Percentiles rank a stretch among this genome's conserved stretches.
phyloP scores from a whole-genome alignment of 2,329 filamentous ascomycete species.

The Exophiala oligosperma region DNA sequence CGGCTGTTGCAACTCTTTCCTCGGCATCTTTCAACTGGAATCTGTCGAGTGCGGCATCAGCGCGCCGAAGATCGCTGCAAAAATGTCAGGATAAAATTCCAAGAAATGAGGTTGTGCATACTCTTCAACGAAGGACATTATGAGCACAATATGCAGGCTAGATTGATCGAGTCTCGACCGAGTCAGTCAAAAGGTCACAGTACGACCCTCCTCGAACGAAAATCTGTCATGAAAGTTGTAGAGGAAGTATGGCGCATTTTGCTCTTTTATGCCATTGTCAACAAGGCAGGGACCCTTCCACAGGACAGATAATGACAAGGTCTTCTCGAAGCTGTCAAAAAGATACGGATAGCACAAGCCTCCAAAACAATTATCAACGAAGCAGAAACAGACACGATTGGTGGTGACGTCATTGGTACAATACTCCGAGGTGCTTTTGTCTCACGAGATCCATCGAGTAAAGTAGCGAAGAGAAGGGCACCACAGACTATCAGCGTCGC shows the following conservation, averaged over 20 bases:
- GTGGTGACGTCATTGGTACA: neutral
- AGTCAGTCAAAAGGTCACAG: neutral
- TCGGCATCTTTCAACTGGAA: slow-evolving; percentile 49
- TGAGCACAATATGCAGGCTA: neutral
- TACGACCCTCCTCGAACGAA: neutral
- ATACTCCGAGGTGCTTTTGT: no score
- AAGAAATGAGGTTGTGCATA: neutral
- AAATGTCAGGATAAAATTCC: slow-evolving; percentile 4
- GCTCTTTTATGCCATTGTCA: no score
- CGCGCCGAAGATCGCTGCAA: slow-evolving; percentile 54
- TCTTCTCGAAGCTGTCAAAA: no score
- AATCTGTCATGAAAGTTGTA: neutral
- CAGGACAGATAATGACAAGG: neutral
- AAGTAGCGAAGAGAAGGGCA: no score
- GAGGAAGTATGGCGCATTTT: no score
- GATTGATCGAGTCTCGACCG: neutral
- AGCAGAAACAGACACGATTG: neutral
- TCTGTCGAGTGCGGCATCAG: slow-evolving; percentile 60
- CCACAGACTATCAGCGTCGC: no score
- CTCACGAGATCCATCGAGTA: no score
- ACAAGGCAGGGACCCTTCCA: neutral
- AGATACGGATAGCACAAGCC: no score
- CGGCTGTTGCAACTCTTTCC: slow-evolving; percentile 14
- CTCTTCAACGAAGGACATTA: slow-evolving; percentile 25
- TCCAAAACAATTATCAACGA: no score